Evolutionary conservation across 1,284 basidiomycete species (phyloP).

Genomic region (Sanghuangporus sanghuang): DNA sequence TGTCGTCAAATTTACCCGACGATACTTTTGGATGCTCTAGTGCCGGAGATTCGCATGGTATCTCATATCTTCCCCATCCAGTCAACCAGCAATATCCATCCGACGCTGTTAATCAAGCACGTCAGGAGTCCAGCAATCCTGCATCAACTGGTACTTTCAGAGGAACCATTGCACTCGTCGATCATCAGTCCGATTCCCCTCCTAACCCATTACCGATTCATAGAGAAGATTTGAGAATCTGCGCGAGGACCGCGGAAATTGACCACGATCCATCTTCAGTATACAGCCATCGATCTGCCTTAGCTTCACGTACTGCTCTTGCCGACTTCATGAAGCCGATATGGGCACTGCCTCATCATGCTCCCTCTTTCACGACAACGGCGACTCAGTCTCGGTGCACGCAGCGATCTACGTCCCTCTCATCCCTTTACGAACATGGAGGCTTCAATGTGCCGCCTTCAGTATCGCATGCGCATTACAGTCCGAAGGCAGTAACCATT

Average conservation of each 20-base stretch:
- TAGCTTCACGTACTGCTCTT: background rate
- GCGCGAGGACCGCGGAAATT: background rate
- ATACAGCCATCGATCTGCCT: background rate
- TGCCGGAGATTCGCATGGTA: background rate
- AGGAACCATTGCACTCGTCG: background rate
- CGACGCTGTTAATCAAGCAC: background rate
- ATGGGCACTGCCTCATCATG: background rate
- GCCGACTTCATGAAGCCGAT: background rate
- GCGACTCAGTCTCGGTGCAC: slow-evolving; percentile 12
- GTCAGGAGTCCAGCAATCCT: background rate
- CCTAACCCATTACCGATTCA: background rate
- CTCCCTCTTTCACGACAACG: slow-evolving; percentile 4
- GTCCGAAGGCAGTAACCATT: background rate
- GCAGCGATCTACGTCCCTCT: slow-evolving; percentile 10
- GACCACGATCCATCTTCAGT: background rate
- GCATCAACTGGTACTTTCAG: background rate
- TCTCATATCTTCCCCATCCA: background rate
- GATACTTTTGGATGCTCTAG: background rate
- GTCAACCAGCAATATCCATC: background rate
- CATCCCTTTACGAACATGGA: slow-evolving; percentile 3
- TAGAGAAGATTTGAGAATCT: background rate
- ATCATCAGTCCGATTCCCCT: background rate
- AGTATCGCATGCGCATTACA: background rate
- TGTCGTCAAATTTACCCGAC: background rate
- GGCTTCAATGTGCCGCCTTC: background rate